Conservation (phyloP, 169 alveolate genomes). For the Cryptosporidium muris region DNA sequence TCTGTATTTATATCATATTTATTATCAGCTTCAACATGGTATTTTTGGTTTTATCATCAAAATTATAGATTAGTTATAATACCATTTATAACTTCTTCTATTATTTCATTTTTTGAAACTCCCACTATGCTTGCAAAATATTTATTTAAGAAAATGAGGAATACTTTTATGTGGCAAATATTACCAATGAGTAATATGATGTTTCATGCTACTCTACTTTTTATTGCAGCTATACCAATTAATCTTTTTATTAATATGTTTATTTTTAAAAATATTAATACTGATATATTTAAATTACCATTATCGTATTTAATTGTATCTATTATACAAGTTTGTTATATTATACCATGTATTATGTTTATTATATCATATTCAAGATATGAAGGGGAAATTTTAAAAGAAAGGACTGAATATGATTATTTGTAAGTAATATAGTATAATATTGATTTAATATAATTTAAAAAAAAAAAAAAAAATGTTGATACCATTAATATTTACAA, state of each 20-base stretch:
- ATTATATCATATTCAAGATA: conserved; percentile 46
- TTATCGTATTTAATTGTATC: conserved; percentile 45
- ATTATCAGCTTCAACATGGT: conserved; percentile 47
- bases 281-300: conserved; percentile 37
- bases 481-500: too few species aligned
- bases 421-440: conserved; percentile 34
- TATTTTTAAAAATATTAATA: conserved; percentile 40
- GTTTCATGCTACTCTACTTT: conserved; percentile 30
- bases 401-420: conserved; percentile 63
- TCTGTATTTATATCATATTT: conserved; percentile 49
- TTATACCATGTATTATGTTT: conserved; percentile 57
- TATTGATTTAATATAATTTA: too few species aligned
- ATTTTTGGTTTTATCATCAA: conserved; percentile 32
- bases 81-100: conserved; percentile 54
- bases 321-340: conserved; percentile 24
- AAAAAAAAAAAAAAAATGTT: too few species aligned
- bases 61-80: conserved; percentile 41
- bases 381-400: conserved; percentile 50
- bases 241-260: conserved; percentile 34
- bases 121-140: conserved; percentile 69
- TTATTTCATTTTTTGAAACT: conserved; percentile 57
- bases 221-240: conserved; percentile 41
- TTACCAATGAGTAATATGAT: conserved; percentile 66
- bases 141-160: conserved; percentile 58
- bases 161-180: conserved; percentile 34